phyloP scores from a whole-genome alignment of 306 rosid species.

The Casuarina glauca region DNA sequence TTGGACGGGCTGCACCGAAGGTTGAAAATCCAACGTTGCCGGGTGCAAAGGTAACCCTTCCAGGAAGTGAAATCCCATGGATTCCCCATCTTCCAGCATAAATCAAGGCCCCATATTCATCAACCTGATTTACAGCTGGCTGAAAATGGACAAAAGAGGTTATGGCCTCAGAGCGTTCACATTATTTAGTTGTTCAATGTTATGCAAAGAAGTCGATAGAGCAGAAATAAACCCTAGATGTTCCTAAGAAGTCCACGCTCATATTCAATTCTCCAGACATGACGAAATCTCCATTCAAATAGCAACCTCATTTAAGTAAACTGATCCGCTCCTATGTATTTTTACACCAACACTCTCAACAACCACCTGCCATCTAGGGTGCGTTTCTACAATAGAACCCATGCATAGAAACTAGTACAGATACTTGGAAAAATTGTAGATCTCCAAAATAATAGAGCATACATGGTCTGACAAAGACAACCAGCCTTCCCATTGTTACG shows the following conservation, averaged over 20 bases:
- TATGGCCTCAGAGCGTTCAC: slow-evolving; percentile 15
- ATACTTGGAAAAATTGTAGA: background rate
- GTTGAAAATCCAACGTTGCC: slow-evolving; percentile 86
- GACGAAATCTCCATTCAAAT: background rate
- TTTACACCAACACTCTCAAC: no score
- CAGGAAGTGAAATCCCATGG: slow-evolving; percentile 85
- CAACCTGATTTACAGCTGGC: slow-evolving; percentile 78
- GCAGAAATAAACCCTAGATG: no score
- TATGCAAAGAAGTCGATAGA: no score
- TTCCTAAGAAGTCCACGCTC: background rate
- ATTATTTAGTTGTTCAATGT: background rate
- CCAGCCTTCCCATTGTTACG: background rate
- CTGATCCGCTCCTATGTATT: background rate
- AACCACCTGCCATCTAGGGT: background rate
- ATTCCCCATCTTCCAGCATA: slow-evolving; percentile 97
- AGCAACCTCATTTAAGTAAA: background rate
- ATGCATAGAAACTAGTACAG: background rate
- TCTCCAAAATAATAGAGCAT: background rate
- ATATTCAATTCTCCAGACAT: background rate
- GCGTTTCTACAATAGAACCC: background rate
- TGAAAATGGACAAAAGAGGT: slow-evolving; percentile 30
- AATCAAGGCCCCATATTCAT: slow-evolving; percentile 88
- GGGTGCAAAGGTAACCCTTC: slow-evolving; percentile 93
- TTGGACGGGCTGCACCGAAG: slow-evolving; percentile 91
- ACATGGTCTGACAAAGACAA: background rate